Percentiles rank a stretch among this genome's conserved stretches.
Conservation (phyloP, 2,329 filamentous ascomycete genomes). For the Clarireedia sp. region DNA sequence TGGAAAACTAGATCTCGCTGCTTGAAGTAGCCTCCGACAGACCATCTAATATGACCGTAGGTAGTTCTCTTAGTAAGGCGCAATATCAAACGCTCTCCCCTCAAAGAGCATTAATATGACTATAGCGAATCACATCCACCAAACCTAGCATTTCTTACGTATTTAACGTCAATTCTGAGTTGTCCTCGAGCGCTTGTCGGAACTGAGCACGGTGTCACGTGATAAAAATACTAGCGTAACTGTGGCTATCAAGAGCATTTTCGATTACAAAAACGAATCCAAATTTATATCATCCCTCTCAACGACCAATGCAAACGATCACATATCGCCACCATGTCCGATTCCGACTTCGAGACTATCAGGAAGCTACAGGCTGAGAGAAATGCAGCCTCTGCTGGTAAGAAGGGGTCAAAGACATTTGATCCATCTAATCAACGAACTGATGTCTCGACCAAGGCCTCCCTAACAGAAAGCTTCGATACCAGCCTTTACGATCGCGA, state of each 20-base stretch:
- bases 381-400: slow-evolving; percentile 68
- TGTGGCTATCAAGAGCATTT: slow-evolving; percentile 8
- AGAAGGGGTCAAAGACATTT: slow-evolving; percentile 75
- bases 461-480: slow-evolving; percentile 83
- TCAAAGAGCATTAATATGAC: too few relatives aligned
- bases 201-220: neutral
- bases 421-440: slow-evolving; percentile 73
- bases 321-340: slow-evolving; percentile 43
- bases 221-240: neutral
- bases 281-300: slow-evolving; percentile 5
- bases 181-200: too few relatives aligned
- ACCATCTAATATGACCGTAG: too few relatives aligned
- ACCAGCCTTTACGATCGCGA: slow-evolving; percentile 77
- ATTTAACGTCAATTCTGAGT: too few relatives aligned
- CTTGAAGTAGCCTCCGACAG: too few relatives aligned
- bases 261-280: slow-evolving; percentile 3
- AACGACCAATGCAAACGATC: slow-evolving; percentile 5
- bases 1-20: too few relatives aligned
- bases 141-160: too few relatives aligned
- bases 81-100: too few relatives aligned
- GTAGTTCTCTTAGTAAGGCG: too few relatives aligned
- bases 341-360: slow-evolving; percentile 81
- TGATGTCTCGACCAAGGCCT: slow-evolving; percentile 82
- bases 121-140: too few relatives aligned
- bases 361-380: slow-evolving; percentile 87